Percentiles rank a stretch among this genome's conserved stretches.
Conservation (phyloP, 2,329 filamentous ascomycete genomes). For the Fusarium sp. region DNA sequence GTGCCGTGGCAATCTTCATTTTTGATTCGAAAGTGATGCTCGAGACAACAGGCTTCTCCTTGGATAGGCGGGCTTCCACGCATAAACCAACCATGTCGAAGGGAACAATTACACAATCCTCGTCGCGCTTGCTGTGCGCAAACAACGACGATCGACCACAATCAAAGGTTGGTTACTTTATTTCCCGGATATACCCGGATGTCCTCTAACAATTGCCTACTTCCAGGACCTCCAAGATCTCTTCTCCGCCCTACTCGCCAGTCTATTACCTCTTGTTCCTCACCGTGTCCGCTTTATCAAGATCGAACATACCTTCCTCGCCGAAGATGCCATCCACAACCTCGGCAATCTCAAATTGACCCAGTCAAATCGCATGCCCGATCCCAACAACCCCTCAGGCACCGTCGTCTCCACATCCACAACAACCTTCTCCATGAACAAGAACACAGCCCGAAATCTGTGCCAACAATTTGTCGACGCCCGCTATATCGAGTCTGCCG, state of each 20-base stretch:
- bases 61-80: constrained; percentile 18
- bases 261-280: constrained; percentile 81
- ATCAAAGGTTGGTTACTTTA: constrained; percentile 76
- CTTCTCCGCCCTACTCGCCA: constrained; percentile 95
- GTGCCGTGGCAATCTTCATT: background rate
- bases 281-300: constrained; percentile 91
- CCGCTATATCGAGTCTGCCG: constrained; percentile 91
- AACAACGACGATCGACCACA: constrained; percentile 96
- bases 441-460: constrained; percentile 95
- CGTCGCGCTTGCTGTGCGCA: constrained; percentile 93
- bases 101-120: constrained; percentile 72
- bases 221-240: constrained; percentile 93
- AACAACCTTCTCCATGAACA: constrained; percentile 98
- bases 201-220: constrained; percentile 6
- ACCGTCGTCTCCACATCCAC: constrained; percentile 98
- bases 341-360: constrained; percentile 96
- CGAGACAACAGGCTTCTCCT: constrained; percentile 3
- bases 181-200: constrained; percentile 7
- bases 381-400: constrained; percentile 92
- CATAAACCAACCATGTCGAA: constrained; percentile 26
- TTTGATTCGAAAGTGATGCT: constrained; percentile 12
- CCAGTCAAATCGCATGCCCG: constrained; percentile 98
- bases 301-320: constrained; percentile 92
- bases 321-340: constrained; percentile 98
- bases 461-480: constrained; percentile 95